phyloP scores from a whole-genome alignment of 208 protist genomes.

The Porcisia hertigi region DNA sequence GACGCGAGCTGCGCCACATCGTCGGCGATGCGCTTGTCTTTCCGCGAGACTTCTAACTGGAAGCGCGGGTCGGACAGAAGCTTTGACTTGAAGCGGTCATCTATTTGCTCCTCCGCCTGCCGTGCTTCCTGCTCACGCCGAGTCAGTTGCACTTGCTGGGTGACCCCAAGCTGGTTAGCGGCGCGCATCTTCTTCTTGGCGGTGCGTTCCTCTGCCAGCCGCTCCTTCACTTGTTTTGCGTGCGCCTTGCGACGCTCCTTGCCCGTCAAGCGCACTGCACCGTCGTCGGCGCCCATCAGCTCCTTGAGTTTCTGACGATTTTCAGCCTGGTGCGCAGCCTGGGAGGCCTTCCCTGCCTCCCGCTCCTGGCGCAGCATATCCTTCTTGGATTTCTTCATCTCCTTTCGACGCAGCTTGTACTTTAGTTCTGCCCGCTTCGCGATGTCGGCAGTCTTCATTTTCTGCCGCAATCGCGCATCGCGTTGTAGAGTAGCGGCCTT shows the following conservation, averaged over 20 bases:
- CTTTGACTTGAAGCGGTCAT: conserved; percentile 80
- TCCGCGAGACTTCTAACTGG: conserved; percentile 77
- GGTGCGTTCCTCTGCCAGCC: conserved; percentile 62
- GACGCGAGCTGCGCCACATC: conserved; percentile 73
- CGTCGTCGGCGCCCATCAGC: conserved; percentile 62
- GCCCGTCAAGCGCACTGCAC: conserved; percentile 43
- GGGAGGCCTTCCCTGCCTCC: conserved; percentile 50
- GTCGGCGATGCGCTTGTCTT: conserved; percentile 62
- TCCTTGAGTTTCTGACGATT: conserved; percentile 54
- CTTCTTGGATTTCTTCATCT: conserved; percentile 88
- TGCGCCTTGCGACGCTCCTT: conserved; percentile 81
- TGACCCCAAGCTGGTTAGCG: conserved; percentile 63
- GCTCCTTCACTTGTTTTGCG: conserved; percentile 68
- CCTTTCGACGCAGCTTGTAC: conserved; percentile 86
- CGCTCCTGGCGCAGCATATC: conserved; percentile 68
- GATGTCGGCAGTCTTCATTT: conserved; percentile 63
- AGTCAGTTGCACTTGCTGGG: conserved; percentile 41
- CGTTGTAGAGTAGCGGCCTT: conserved; percentile 79
- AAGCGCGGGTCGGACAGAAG: conserved; percentile 87
- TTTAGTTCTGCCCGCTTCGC: conserved; percentile 77
- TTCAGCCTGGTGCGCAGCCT: conserved; percentile 46
- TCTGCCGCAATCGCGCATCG: conserved; percentile 58
- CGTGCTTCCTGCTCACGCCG: conserved; percentile 35
- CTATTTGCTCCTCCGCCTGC: conserved; percentile 55
- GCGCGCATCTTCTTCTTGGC: conserved; percentile 75